Percentiles rank a stretch among this genome's conserved stretches.
These are phyloP conservation scores for Escovopsis sp. DNA, from an alignment of 2,329 filamentous ascomycete genomes.

Conservation along the genomic window DNA sequence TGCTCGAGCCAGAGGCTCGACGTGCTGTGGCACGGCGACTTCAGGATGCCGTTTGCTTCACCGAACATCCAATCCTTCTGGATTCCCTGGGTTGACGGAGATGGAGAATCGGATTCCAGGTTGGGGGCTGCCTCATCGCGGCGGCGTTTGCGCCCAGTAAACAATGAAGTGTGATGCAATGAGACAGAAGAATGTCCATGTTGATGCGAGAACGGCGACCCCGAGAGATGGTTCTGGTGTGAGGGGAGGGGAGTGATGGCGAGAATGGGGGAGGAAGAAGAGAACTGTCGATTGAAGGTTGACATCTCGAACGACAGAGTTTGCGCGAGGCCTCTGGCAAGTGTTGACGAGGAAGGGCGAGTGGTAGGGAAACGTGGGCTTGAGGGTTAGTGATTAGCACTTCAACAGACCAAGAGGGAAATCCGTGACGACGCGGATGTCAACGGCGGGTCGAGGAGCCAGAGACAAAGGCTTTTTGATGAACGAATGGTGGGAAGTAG, in stretches of 20 bases:
- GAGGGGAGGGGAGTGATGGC: conserved; percentile 20
- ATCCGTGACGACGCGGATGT: too few relatives aligned
- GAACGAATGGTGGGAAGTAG: neutral
- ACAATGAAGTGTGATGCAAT: conserved; percentile 9
- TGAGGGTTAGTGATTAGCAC: neutral
- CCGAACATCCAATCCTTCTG: conserved; percentile 55
- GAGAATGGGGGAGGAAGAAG: conserved; percentile 29
- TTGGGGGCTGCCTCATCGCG: conserved; percentile 57
- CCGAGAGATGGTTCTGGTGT: conserved; percentile 17
- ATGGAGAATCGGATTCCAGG: conserved; percentile 41
- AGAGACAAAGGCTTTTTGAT: too few relatives aligned
- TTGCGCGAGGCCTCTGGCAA: neutral
- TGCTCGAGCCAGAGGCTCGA: conserved; percentile 62
- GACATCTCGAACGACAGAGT: neutral
- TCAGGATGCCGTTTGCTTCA: conserved; percentile 59
- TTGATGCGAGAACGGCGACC: conserved; percentile 15
- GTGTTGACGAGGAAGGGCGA: neutral
- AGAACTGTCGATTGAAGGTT: neutral
- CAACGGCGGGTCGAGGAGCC: too few relatives aligned
- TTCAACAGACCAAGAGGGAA: neutral
- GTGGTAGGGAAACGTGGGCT: neutral
- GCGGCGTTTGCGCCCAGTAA: conserved; percentile 54
- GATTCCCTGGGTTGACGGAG: conserved; percentile 28
- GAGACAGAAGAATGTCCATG: conserved; percentile 10
- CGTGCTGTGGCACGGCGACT: conserved; percentile 39